These are phyloP conservation scores for Rubus parviflorus DNA, from an alignment of 306 rosid species.

Conservation along the genomic window DNA sequence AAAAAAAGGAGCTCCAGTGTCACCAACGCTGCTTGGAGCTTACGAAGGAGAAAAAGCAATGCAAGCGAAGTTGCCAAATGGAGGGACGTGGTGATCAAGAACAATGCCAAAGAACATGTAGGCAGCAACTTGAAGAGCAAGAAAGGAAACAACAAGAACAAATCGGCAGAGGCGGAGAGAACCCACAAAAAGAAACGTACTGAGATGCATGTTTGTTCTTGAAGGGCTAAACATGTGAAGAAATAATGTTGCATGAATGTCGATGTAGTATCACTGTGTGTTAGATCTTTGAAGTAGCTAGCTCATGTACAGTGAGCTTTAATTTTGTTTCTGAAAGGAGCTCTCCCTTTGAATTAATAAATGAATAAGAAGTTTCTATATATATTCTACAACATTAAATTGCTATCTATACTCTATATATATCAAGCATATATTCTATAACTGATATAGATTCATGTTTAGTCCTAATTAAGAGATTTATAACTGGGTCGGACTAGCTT, in stretches of 20 bases:
- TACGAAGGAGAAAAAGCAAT: neutral
- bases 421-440: too few relatives aligned
- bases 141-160: neutral
- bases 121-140: slow-evolving; percentile 1
- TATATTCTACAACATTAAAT: neutral
- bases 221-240: neutral
- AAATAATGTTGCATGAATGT: neutral
- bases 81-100: neutral
- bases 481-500: too few relatives aligned
- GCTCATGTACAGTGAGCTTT: neutral
- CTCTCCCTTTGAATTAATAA: neutral
- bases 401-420: neutral
- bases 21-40: slow-evolving; percentile 6
- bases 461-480: too few relatives aligned
- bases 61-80: neutral
- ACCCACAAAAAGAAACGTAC: neutral
- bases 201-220: neutral
- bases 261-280: neutral
- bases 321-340: neutral
- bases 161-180: neutral
- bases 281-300: neutral
- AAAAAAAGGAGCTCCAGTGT: neutral
- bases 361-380: neutral
- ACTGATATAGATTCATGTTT: too few relatives aligned
- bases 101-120: neutral